These are phyloP conservation scores for Astrephomene gubernaculifera DNA, from an alignment of 139 green algal species.

Conservation along the genomic window DNA sequence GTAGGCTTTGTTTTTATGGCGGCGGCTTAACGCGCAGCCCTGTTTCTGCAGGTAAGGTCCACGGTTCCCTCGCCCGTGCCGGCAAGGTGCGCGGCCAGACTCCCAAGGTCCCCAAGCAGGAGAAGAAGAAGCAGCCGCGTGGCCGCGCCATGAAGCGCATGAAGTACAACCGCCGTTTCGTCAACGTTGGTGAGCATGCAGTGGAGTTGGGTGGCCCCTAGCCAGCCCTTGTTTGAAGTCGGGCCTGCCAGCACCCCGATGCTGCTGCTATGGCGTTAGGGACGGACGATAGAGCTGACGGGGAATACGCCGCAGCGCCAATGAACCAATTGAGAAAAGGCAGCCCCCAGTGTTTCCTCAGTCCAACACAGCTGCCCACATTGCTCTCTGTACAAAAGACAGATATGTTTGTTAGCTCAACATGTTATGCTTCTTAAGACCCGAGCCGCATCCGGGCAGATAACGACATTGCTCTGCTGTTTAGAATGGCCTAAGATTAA, in stretches of 20 bases:
- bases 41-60: constrained; percentile 93
- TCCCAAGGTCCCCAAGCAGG: constrained; percentile 98
- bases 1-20: background rate
- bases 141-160: constrained; percentile 96
- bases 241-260: background rate
- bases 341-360: too few species aligned
- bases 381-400: too few species aligned
- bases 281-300: background rate
- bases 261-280: background rate
- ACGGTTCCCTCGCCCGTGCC: constrained; percentile 99
- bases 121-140: constrained; percentile 98
- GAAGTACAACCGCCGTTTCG: constrained; percentile 98
- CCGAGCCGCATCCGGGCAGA: too few species aligned
- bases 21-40: background rate
- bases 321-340: too few species aligned
- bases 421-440: too few species aligned
- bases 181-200: constrained; percentile 74
- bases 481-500: background rate
- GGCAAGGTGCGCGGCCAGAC: constrained; percentile 99
- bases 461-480: background rate
- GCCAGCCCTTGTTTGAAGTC: too few species aligned
- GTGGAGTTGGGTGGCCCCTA: too few species aligned
- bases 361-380: too few species aligned
- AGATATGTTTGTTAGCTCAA: too few species aligned
- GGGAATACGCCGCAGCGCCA: too few species aligned